Percentiles rank a stretch among this genome's conserved stretches.
Conservation (phyloP, 2,329 filamentous ascomycete genomes). For the Hysterium pulicare region DNA sequence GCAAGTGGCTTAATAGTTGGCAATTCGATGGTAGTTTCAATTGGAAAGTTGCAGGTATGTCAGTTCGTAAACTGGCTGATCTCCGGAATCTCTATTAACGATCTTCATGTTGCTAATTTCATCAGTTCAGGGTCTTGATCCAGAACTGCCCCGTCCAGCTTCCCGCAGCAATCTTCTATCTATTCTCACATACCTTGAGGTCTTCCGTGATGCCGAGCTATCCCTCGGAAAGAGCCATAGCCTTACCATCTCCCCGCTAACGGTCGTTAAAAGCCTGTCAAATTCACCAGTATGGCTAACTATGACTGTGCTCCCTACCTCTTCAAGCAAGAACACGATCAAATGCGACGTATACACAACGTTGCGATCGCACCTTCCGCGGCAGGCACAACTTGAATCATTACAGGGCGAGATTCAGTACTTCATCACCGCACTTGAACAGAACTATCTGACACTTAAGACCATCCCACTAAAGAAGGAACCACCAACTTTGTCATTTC, state of each 20-base stretch:
- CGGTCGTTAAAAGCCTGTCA: conserved; percentile 6
- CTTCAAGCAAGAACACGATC: conserved; percentile 6
- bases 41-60: conserved; percentile 35
- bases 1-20: conserved; percentile 30
- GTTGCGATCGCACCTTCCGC: not conserved
- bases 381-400: conserved; percentile 1
- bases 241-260: conserved; percentile 3
- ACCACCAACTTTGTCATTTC: conserved; percentile 7
- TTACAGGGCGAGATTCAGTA: conserved; percentile 9
- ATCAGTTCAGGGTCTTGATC: not conserved
- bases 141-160: not conserved
- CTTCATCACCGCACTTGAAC: conserved; percentile 7
- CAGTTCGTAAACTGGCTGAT: not conserved
- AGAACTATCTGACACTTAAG: conserved; percentile 4
- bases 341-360: conserved; percentile 12
- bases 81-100: not conserved
- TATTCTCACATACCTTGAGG: too few relatives aligned
- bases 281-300: conserved; percentile 10
- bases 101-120: conserved; percentile 1
- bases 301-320: conserved; percentile 8
- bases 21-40: conserved; percentile 37
- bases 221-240: not conserved
- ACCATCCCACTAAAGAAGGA: not conserved
- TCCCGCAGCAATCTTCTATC: too few relatives aligned
- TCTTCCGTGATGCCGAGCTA: not conserved